Evolutionary conservation across 805 yeast species (phyloP).

Genomic region (Metschnikowia shivogae): DNA sequence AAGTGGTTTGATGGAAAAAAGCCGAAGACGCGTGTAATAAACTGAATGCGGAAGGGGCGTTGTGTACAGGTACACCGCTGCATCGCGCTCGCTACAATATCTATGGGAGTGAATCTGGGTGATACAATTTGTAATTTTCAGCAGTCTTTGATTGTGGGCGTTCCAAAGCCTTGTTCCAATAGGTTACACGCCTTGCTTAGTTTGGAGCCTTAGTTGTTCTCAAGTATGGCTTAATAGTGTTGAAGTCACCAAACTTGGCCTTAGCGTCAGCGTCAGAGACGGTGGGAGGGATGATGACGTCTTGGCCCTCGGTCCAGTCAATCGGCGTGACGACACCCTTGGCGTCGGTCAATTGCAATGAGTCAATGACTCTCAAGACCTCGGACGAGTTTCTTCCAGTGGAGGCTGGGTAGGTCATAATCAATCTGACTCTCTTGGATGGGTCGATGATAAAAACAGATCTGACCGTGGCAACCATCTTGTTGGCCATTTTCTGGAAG

Average conservation of each 20-base stretch:
- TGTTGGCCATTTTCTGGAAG: constrained; percentile 60
- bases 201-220: constrained; percentile 45
- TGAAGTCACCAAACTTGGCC: constrained; percentile 57
- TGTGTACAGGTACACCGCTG: not conserved
- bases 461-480: constrained; percentile 64
- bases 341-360: constrained; percentile 61
- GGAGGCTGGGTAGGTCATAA: constrained; percentile 66
- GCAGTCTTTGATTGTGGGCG: too few species aligned
- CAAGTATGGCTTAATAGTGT: constrained; percentile 58
- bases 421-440: constrained; percentile 55
- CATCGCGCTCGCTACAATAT: too few species aligned
- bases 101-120: too few species aligned
- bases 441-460: constrained; percentile 73
- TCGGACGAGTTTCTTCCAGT: constrained; percentile 77
- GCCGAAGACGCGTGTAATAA: constrained; percentile 11
- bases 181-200: constrained; percentile 2
- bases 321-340: constrained; percentile 65
- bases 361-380: constrained; percentile 64
- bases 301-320: constrained; percentile 71
- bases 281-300: constrained; percentile 67
- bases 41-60: constrained; percentile 5
- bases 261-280: constrained; percentile 58
- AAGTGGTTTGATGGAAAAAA: not conserved
- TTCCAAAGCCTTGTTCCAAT: too few species aligned
- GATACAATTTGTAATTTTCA: too few species aligned